phyloP scores from a whole-genome alignment of 768 basidiomycete genomes.

The Fomitopsis serialis region DNA sequence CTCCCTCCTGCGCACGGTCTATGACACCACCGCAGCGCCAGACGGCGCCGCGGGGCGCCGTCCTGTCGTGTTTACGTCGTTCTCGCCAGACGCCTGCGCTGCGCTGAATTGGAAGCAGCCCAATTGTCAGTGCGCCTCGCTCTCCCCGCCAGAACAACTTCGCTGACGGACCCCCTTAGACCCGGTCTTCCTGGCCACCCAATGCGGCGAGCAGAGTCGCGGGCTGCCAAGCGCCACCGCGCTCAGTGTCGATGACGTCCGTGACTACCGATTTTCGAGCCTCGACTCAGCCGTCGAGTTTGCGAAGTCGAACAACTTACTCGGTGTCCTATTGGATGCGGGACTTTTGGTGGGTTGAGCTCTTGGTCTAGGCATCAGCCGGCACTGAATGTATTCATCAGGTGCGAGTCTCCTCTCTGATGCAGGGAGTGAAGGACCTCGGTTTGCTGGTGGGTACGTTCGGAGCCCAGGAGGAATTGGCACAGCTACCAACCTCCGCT shows the following conservation, averaged over 20 bases:
- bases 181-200: conserved; percentile 92
- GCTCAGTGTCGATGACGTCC: conserved; percentile 35
- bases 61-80: conserved; percentile 89
- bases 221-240: conserved; percentile 35
- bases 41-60: conserved; percentile 54
- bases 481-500: conserved; percentile 28
- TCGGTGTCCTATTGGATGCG: conserved; percentile 88
- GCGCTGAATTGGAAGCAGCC: conserved; percentile 99
- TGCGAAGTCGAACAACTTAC: conserved; percentile 84
- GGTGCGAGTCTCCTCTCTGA: conserved; percentile 86
- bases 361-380: background rate
- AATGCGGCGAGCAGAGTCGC: conserved; percentile 62
- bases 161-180: conserved; percentile 39
- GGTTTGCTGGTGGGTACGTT: conserved; percentile 85
- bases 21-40: conserved; percentile 51
- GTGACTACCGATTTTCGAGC: conserved; percentile 51
- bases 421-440: conserved; percentile 82
- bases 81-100: conserved; percentile 83
- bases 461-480: conserved; percentile 46
- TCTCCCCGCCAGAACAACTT: background rate
- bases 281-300: conserved; percentile 92
- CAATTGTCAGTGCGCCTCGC: conserved; percentile 63
- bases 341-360: conserved; percentile 64
- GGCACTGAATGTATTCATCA: conserved; percentile 22
- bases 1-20: conserved; percentile 78